Conservation (phyloP, 2,329 filamentous ascomycete species). For the Pseudocercospora pini-densiflorae region DNA sequence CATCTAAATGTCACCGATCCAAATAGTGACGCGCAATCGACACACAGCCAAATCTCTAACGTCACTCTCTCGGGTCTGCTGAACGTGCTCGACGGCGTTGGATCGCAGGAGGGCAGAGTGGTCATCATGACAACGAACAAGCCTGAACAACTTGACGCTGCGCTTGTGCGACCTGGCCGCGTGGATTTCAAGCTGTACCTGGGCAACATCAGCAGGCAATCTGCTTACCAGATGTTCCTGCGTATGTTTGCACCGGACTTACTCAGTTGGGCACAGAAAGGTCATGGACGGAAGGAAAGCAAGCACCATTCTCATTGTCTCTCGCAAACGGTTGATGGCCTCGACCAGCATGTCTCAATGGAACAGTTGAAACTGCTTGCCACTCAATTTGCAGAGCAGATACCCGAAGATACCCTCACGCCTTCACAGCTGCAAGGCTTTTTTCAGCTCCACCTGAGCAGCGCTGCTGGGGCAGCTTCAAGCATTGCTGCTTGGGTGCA, state of each 20-base stretch:
- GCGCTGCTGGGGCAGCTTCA: conserved; percentile 26
- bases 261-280: conserved; percentile 22
- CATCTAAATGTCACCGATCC: conserved; percentile 29
- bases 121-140: conserved; percentile 82
- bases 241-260: conserved; percentile 34
- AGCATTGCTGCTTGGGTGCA: conserved; percentile 28
- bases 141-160: conserved; percentile 71
- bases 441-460: conserved; percentile 31
- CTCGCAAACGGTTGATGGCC: conserved; percentile 3
- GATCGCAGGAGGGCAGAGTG: conserved; percentile 74
- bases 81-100: conserved; percentile 80
- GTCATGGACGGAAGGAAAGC: background rate
- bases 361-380: conserved; percentile 30
- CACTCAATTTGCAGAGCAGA: conserved; percentile 25
- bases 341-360: conserved; percentile 29
- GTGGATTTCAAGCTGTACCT: conserved; percentile 56
- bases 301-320: background rate
- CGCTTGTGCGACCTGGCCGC: conserved; percentile 71
- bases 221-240: conserved; percentile 32
- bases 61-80: conserved; percentile 69
- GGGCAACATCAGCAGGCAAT: conserved; percentile 28
- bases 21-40: conserved; percentile 4
- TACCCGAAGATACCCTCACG: conserved; percentile 32
- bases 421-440: conserved; percentile 33
- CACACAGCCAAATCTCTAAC: conserved; percentile 55